Evolutionary conservation across 129 eudicot genomes (phyloP).

Genomic region (Artemisia argyi): DNA sequence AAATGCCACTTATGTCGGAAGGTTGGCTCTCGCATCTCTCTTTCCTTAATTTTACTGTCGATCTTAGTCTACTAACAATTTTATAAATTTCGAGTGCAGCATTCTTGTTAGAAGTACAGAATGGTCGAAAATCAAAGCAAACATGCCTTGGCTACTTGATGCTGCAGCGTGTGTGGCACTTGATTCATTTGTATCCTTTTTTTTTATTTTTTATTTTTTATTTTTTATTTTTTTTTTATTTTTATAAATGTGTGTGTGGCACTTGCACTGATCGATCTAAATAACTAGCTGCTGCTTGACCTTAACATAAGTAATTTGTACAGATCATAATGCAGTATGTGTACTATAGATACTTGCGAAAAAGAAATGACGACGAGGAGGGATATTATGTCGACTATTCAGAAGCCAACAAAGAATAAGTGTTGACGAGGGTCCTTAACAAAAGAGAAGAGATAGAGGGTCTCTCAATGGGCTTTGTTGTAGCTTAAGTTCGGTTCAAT

Average conservation of each 20-base stretch:
- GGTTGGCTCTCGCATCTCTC: conserved; percentile 40
- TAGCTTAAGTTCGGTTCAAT: conserved; percentile 17
- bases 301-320: conserved; percentile 40
- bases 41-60: neutral
- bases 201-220: too few relatives aligned
- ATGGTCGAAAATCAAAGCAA: conserved; percentile 75
- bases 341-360: conserved; percentile 67
- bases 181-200: conserved; percentile 90
- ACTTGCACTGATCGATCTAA: neutral
- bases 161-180: conserved; percentile 79
- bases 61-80: neutral
- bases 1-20: conserved; percentile 83
- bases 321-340: conserved; percentile 83
- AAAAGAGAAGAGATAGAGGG: conserved; percentile 18
- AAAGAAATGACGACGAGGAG: conserved; percentile 31
- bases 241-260: neutral
- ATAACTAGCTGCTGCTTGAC: conserved; percentile 8
- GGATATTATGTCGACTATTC: conserved; percentile 38
- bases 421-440: conserved; percentile 13
- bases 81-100: conserved; percentile 40
- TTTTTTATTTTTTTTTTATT: conserved; percentile 11
- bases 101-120: conserved; percentile 71
- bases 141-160: conserved; percentile 93
- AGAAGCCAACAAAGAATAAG: conserved; percentile 44
- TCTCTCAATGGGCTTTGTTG: conserved; percentile 5